These are phyloP conservation scores for Phanerodontia chrysosporium DNA, from an alignment of 768 basidiomycete genomes.

Conservation along the genomic window DNA sequence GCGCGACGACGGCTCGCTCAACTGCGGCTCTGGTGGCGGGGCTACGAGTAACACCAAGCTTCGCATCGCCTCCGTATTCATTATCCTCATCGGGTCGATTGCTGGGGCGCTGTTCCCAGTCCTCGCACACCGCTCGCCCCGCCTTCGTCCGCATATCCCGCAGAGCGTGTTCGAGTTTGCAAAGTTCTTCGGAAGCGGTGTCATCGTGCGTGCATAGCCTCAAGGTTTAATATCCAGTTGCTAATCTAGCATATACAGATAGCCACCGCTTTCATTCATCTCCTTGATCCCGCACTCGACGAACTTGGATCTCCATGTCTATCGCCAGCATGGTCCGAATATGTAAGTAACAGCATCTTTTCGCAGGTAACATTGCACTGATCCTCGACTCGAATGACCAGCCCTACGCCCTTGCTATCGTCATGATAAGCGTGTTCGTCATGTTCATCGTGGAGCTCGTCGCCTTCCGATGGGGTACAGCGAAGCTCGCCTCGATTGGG, in stretches of 20 bases:
- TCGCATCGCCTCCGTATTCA: slow-evolving; percentile 70
- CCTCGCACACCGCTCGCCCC: slow-evolving; percentile 46
- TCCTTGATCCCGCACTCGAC: slow-evolving; percentile 70
- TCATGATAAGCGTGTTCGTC: slow-evolving; percentile 73
- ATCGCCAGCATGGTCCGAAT: slow-evolving; percentile 60
- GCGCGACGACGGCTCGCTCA: background rate
- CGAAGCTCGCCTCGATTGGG: slow-evolving; percentile 65
- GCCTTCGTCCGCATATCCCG: slow-evolving; percentile 46
- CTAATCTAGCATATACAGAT: slow-evolving; percentile 43
- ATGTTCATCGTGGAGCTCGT: slow-evolving; percentile 85
- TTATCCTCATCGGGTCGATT: slow-evolving; percentile 60
- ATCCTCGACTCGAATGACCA: slow-evolving; percentile 32
- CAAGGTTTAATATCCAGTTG: background rate
- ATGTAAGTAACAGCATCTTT: slow-evolving; percentile 44
- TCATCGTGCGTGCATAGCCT: slow-evolving; percentile 52
- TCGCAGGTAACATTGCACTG: background rate
- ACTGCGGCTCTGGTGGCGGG: slow-evolving; percentile 52
- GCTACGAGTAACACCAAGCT: slow-evolving; percentile 44
- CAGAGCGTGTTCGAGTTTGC: slow-evolving; percentile 70
- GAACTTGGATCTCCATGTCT: slow-evolving; percentile 72
- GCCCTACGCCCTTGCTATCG: slow-evolving; percentile 81
- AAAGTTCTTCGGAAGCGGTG: slow-evolving; percentile 89
- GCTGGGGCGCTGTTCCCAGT: slow-evolving; percentile 71
- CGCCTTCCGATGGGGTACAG: slow-evolving; percentile 83
- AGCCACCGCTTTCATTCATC: slow-evolving; percentile 86